Conservation (phyloP, 257 asterid genomes). For the Solanum etuberosum region DNA sequence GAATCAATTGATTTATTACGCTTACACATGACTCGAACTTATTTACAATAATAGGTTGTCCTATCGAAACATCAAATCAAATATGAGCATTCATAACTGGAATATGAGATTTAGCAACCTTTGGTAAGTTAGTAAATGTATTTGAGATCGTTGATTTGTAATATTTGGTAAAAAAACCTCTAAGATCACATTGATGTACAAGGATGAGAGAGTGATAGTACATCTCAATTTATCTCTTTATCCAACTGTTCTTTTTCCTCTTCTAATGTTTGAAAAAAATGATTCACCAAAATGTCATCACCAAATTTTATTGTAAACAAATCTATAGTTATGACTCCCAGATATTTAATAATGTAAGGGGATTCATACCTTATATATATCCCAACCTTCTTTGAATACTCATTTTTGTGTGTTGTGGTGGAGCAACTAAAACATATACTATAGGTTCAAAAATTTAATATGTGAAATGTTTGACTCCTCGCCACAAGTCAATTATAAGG, state of each 20-base stretch:
- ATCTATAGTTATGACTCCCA: too few species aligned
- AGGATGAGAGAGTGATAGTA: not conserved
- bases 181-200: not conserved
- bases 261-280: too few species aligned
- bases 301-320: too few species aligned
- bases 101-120: not conserved
- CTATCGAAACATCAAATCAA: not conserved
- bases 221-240: not conserved
- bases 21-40: not conserved
- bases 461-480: not conserved
- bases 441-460: not conserved
- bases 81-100: not conserved
- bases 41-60: not conserved
- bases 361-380: not conserved
- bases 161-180: too few species aligned
- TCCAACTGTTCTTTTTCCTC: not conserved
- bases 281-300: not conserved
- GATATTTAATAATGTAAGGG: too few species aligned
- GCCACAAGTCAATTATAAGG: not conserved
- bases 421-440: not conserved
- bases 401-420: not conserved
- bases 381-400: not conserved
- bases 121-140: not conserved
- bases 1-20: not conserved
- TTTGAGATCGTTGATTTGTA: not conserved